phyloP scores from a whole-genome alignment of 331 rosid species.

The Pyrus hybrid region DNA sequence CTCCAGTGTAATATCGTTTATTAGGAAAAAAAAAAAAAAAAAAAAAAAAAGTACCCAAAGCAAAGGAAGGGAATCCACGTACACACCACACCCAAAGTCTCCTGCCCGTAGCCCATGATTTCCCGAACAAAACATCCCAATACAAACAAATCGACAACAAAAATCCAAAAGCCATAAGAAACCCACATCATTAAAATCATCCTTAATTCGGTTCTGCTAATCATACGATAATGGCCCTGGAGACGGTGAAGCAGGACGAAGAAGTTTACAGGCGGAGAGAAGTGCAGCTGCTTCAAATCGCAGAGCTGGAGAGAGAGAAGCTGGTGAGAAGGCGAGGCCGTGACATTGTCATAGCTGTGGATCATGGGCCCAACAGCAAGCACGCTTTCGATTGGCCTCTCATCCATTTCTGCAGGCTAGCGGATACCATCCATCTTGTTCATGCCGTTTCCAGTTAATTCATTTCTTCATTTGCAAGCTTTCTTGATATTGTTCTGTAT shows the following conservation, averaged over 20 bases:
- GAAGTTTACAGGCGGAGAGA: constrained; percentile 69
- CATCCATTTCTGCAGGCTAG: constrained; percentile 59
- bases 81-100: background rate
- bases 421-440: constrained; percentile 74
- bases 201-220: too few species aligned
- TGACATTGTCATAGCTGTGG: constrained; percentile 61
- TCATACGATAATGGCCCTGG: constrained; percentile 26
- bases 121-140: background rate
- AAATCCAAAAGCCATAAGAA: background rate
- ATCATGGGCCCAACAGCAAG: constrained; percentile 74
- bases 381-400: constrained; percentile 89
- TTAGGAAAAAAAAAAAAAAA: too few species aligned
- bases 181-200: background rate
- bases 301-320: constrained; percentile 60
- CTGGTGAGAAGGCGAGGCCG: constrained; percentile 72
- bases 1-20: too few species aligned
- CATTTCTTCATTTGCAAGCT: too few species aligned
- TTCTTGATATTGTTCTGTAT: background rate
- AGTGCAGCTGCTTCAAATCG: constrained; percentile 43
- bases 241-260: constrained; percentile 52
- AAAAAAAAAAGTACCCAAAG: too few species aligned
- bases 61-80: too few species aligned
- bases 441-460: too few species aligned
- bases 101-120: background rate
- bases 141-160: background rate